Evolutionary conservation across 192 early-diverging fungal species (phyloP).

Genomic region (Gryganskiella cystojenkinii): DNA sequence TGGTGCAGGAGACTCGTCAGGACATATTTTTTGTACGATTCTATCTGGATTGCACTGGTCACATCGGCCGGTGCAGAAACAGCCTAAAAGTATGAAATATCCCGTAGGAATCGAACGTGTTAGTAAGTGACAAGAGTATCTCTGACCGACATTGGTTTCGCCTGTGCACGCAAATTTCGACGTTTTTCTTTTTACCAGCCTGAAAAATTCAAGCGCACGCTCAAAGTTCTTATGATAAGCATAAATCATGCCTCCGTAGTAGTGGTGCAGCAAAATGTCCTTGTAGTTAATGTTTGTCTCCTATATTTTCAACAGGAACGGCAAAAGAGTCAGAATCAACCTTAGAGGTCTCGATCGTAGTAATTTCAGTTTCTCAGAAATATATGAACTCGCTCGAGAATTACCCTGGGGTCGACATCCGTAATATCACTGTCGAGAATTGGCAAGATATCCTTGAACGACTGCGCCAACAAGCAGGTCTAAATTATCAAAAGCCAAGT

Average conservation of each 20-base stretch:
- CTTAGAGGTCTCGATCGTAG: not conserved
- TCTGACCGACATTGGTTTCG: too few species aligned
- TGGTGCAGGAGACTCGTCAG: conserved; percentile 70
- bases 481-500: conserved; percentile 14
- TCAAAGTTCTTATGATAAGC: conserved; percentile 72
- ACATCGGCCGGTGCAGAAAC: conserved; percentile 73
- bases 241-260: conserved; percentile 83
- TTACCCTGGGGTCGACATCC: conserved; percentile 58
- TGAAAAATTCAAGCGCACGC: conserved; percentile 70
- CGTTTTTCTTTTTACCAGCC: conserved; percentile 51
- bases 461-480: conserved; percentile 60
- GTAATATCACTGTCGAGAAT: conserved; percentile 63
- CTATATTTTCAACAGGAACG: conserved; percentile 15
- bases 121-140: too few species aligned
- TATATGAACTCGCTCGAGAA: too few species aligned
- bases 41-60: conserved; percentile 77
- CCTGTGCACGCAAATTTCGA: not conserved
- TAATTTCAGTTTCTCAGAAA: not conserved
- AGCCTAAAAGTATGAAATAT: too few species aligned
- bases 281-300: conserved; percentile 51
- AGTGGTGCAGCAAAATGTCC: conserved; percentile 78
- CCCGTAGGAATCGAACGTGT: too few species aligned
- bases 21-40: conserved; percentile 78
- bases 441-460: conserved; percentile 58
- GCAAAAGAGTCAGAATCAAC: not conserved